These are phyloP conservation scores for Luffa acutangula DNA, from an alignment of 306 rosid genomes.

Conservation along the genomic window DNA sequence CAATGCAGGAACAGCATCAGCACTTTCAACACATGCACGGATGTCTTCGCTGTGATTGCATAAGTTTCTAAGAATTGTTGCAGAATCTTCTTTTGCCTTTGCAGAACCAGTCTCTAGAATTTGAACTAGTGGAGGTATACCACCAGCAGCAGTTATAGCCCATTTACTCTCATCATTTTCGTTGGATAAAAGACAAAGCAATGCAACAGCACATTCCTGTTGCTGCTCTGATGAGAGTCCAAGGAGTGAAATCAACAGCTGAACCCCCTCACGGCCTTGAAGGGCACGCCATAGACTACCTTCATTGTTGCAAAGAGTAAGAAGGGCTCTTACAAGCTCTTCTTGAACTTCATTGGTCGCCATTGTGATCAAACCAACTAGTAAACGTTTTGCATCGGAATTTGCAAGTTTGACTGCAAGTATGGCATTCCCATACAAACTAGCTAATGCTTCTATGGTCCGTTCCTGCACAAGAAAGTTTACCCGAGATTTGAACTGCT, in stretches of 20 bases:
- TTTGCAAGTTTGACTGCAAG: conserved; percentile 63
- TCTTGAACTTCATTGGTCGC: conserved; percentile 84
- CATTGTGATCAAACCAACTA: conserved; percentile 97
- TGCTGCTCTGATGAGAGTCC: conserved; percentile 99
- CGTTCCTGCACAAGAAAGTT: conserved; percentile 92
- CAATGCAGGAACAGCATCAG: conserved; percentile 96
- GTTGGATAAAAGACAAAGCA: conserved; percentile 75
- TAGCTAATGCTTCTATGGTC: conserved; percentile 94
- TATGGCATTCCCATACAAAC: conserved; percentile 75
- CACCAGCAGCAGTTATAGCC: conserved; percentile 99
- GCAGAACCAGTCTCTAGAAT: conserved; percentile 90
- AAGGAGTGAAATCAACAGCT: conserved; percentile 82
- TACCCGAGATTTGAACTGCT: conserved; percentile 57
- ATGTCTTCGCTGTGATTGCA: conserved; percentile 99
- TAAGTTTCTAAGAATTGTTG: conserved; percentile 82
- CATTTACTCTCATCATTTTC: conserved; percentile 98
- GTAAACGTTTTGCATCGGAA: conserved; percentile 84
- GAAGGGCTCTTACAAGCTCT: conserved; percentile 77
- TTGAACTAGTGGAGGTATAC: conserved; percentile 98
- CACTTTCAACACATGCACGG: conserved; percentile 98
- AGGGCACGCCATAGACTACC: conserved; percentile 86
- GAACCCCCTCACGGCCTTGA: conserved; percentile 97
- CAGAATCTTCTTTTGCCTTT: conserved; percentile 98
- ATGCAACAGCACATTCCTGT: conserved; percentile 96
- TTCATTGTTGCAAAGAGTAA: conserved; percentile 70